Conservation (phyloP, 495 filamentous ascomycete species). For the Hyaloscypha finlandica region DNA sequence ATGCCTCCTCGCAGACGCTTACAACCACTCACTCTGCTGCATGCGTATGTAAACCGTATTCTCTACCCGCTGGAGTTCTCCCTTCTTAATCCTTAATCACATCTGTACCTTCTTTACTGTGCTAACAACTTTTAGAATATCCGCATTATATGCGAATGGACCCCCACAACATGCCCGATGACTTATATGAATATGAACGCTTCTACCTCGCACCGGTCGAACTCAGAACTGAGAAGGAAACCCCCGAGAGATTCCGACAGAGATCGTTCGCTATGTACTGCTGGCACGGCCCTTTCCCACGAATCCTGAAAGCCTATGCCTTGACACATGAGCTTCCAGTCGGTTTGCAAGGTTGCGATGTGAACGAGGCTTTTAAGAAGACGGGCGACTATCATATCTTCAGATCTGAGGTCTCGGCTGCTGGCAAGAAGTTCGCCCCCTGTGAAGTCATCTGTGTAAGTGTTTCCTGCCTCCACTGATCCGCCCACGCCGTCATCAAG, state of each 20-base stretch:
- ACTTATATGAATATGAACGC: background rate
- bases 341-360: background rate
- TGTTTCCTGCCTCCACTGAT: background rate
- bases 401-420: conserved; percentile 11
- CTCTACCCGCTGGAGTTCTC: background rate
- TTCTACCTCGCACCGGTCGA: background rate
- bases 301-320: conserved; percentile 9
- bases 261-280: conserved; percentile 21
- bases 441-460: conserved; percentile 17
- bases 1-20: conserved; percentile 22
- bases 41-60: background rate
- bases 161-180: background rate
- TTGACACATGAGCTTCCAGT: background rate
- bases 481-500: background rate
- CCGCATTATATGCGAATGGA: background rate
- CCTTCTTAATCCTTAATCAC: background rate
- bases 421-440: background rate
- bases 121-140: background rate
- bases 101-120: background rate
- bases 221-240: conserved; percentile 1
- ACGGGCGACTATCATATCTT: conserved; percentile 26
- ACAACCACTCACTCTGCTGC: conserved; percentile 14
- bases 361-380: conserved; percentile 6
- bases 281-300: conserved; percentile 12
- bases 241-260: conserved; percentile 24